These are phyloP conservation scores for Schizonepeta tenuifolia DNA, from an alignment of 257 asterid genomes.

Conservation along the genomic window DNA sequence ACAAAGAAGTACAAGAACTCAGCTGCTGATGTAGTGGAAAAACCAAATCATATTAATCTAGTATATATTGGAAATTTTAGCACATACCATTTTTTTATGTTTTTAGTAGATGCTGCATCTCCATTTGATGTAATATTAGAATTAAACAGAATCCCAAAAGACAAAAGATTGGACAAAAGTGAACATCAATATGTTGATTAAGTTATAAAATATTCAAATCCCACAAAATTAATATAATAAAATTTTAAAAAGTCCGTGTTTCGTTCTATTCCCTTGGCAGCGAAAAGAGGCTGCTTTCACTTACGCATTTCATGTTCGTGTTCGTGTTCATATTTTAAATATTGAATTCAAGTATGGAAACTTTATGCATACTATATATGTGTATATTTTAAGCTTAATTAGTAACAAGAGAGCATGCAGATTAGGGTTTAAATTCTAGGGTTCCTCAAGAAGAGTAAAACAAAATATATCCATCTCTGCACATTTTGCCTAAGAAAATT, in stretches of 20 bases:
- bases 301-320: background rate
- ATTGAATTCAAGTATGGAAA: background rate
- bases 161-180: slow-evolving; percentile 48
- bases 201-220: slow-evolving; percentile 27
- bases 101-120: slow-evolving; percentile 10
- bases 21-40: slow-evolving; percentile 7
- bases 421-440: slow-evolving; percentile 42
- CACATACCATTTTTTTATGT: background rate
- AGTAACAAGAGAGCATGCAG: background rate
- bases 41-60: background rate
- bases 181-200: slow-evolving; percentile 19
- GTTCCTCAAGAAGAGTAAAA: slow-evolving; percentile 16
- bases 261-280: slow-evolving; percentile 30
- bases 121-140: slow-evolving; percentile 6
- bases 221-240: background rate
- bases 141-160: slow-evolving; percentile 56
- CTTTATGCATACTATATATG: too few relatives aligned
- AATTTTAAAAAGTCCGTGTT: background rate
- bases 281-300: slow-evolving; percentile 11
- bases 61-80: background rate
- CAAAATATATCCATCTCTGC: background rate
- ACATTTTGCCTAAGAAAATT: background rate
- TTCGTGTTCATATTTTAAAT: background rate
- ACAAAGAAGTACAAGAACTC: background rate
- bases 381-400: background rate